A percentile compares a stretch with the other conserved stretches of the same genome.
These are phyloP conservation scores for Thuidium tamariscinum DNA, from an alignment of 225 moss, liverwort and hornwort genomes.

Conservation along the genomic window DNA sequence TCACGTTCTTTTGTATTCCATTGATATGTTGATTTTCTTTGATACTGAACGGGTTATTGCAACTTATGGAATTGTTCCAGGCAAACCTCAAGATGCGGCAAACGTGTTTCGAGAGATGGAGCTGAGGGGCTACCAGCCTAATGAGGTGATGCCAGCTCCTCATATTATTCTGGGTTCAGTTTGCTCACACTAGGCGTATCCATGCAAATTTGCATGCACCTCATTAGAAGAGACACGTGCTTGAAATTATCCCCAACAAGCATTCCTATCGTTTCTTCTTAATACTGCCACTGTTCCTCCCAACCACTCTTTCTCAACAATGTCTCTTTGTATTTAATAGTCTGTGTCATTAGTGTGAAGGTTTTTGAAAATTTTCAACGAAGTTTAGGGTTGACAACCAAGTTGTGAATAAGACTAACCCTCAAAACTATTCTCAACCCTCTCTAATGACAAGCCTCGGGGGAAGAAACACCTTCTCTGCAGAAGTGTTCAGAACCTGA, in stretches of 20 bases:
- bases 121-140: conserved; percentile 43
- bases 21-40: not conserved
- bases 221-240: not conserved
- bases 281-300: not conserved
- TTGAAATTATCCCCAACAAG: not conserved
- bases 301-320: not conserved
- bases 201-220: not conserved
- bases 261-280: not conserved
- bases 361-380: not conserved
- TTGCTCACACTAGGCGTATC: not conserved
- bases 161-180: not conserved
- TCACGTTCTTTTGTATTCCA: not conserved
- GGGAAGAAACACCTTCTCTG: not conserved
- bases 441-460: not conserved
- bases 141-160: conserved; percentile 28
- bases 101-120: conserved; percentile 53
- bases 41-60: not conserved
- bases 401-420: not conserved
- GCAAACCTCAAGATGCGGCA: conserved; percentile 54
- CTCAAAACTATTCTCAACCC: not conserved
- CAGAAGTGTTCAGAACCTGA: not conserved
- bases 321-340: not conserved
- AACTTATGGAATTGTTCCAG: conserved; percentile 9
- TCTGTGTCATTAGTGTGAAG: not conserved
- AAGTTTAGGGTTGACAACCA: not conserved